Evolutionary conservation across 2,329 filamentous ascomycete species (phyloP), one percentile per base, ranked within the genome.

Genomic region (Epichloe sp.): DNA sequence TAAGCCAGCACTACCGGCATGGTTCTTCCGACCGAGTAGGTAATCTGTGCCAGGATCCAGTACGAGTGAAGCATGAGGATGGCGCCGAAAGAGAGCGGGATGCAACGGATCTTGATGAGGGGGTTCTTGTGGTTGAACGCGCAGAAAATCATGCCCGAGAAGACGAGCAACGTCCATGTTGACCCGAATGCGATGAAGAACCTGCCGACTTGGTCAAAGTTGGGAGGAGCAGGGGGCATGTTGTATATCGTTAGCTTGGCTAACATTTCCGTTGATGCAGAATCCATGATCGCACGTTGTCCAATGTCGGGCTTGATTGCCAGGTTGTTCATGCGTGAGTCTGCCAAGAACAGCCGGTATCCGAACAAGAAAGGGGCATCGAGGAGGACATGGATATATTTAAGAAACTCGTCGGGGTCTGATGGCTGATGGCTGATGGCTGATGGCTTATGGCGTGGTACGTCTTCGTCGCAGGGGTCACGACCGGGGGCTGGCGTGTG

Each of bases 1-100:
- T 76, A 79, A 1, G 75, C 66, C 14, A 62, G 48, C 1, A 68
- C 57, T 1, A 65, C 50, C 0, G 65, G 73, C 50, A 74, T 65
- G 3, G 70, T 63, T 10, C 65, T 46, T 7, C 71, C 70, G 26
- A 73, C 62, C 11, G 68, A 63, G n/a, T 71, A 68, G 19, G 67
- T 68, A 50, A 73, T 57, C 53, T 74, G 71, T 4, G 68, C 66
- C 4, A 68, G 58, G 38, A 68, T 57, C 67, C 67, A 70, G 54
- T 70, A 70, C 4, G 56, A 35, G 50, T 70, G 68, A 15, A 70
- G 62, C 43, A 67, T 60, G 11, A 56, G n/a, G 17, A 72, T 65
- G 21, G 68, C 63, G 4, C 60, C 55, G 46, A 69, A 65, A 6
- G 66, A 65, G 17, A 70, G 52, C 4, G 57, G 53, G 23, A 72